Evolutionary conservation across 2,329 filamentous ascomycete genomes (phyloP), one percentile per base, ranked within the genome.

Genomic region (Botrytis cinerea): DNA sequence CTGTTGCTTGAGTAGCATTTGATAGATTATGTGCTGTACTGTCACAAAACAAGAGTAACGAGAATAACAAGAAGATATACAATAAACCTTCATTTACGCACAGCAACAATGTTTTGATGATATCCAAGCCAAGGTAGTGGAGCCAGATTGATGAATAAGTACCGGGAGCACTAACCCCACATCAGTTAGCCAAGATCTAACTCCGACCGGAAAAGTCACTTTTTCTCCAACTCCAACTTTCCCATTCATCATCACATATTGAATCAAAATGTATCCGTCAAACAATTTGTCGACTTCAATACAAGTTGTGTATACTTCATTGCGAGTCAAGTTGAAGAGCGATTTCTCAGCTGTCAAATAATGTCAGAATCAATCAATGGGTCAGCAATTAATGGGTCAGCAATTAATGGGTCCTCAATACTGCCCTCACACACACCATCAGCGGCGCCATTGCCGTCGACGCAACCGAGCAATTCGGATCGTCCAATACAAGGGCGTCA

Each of bases 401-500:
- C 64, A 28, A 40, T 48, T 38, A 38, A 38, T 28, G 64, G 46
- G 32, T 25, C 64, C 22, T 54, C 64, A 28, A 40, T 48, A 68
- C 51, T 14, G 28, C n/a, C n/a, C 51, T 2, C 51, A 28, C n/a
- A 12, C 14, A 25, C 22, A 40, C 9, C 20, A 28, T 10, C 35
- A 57, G 22, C n/a, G 64, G 64, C 5, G 40, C 63, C 63, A 38
- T 18, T 57, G 6, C 14, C n/a, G n/a, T 57, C 51, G 51, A 18
- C 51, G 51, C 51, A 57, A 57, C 9, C 51, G 51, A 57, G n/a
- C 7, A 57, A 57, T 57, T 16, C 22, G 25, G 51, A 72, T 14
- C 71, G 62, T 35, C 62, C 22, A 40, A 48, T 48, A 28, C 63
- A 68, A 6, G 71, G 71, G 28, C 71, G 71, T 60, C 77, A 77